Evolutionary conservation across 2,329 filamentous ascomycete genomes (phyloP).

Genomic region (Fusarium napiforme): DNA sequence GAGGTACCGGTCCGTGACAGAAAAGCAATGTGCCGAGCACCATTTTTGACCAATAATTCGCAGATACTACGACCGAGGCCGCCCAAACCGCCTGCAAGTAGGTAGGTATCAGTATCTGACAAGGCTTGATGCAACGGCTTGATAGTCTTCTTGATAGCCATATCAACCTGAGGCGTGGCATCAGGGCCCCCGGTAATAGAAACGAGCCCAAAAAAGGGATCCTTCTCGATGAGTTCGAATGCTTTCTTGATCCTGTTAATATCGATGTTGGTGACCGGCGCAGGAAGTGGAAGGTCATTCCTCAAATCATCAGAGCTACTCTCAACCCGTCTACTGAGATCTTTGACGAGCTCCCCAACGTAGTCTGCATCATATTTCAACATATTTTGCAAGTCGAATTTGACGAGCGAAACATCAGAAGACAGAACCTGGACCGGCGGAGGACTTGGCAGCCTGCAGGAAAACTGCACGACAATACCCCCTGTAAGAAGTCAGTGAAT

Average conservation of each 20-base stretch:
- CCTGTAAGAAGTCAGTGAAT: conserved; percentile 40
- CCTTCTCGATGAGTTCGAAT: conserved; percentile 41
- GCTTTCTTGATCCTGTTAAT: conserved; percentile 43
- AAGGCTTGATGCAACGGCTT: conserved; percentile 48
- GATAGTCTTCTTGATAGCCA: conserved; percentile 33
- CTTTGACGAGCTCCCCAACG: conserved; percentile 45
- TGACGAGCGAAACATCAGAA: conserved; percentile 45
- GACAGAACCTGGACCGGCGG: conserved; percentile 18
- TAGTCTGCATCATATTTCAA: conserved; percentile 48
- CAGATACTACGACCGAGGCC: conserved; percentile 67
- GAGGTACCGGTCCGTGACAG: conserved; percentile 61
- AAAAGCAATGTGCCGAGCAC: conserved; percentile 63
- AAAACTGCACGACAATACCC: conserved; percentile 50
- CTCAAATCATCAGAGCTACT: not conserved
- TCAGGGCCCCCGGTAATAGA: conserved; percentile 24
- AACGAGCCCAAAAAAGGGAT: conserved; percentile 43
- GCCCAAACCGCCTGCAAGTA: conserved; percentile 67
- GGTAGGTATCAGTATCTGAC: conserved; percentile 58
- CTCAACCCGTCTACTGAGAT: conserved; percentile 16
- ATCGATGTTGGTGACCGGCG: conserved; percentile 15
- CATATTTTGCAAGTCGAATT: conserved; percentile 49
- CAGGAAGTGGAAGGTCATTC: not conserved
- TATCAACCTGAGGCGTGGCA: conserved; percentile 32
- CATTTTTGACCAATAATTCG: conserved; percentile 60
- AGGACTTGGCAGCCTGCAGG: conserved; percentile 37